Base-by-base conservation (phyloP, 2,329 filamentous ascomycete species). In the Fulvia fulva region DNA sequence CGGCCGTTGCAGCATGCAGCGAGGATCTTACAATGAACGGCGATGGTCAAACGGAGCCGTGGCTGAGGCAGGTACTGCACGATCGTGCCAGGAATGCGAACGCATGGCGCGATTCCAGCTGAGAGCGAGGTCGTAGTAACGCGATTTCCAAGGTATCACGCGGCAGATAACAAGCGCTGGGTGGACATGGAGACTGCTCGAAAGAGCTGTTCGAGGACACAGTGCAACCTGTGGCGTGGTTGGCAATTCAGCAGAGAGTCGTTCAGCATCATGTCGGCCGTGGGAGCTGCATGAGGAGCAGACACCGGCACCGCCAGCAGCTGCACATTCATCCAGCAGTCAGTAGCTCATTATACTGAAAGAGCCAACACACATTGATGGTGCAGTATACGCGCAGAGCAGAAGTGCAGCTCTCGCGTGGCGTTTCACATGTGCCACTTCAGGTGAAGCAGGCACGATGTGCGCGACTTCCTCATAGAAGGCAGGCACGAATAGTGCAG, bases 61-160 rank as follows among this genome's bases (percentile, higher is more conserved):
- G 75, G 75, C 53, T 79, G 58, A 70, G 75, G 52, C 68, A 70
- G n/a, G 72, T 73, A 1, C 69, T 79, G 16, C 69, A 67, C 62
- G 67, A 66, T 56, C 76, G 75, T 62, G 76, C 77, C 7, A 71
- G 68, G 45, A 62, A 63, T 44, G 75, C 76, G 53, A 73, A 74
- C 60, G 67, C 70, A 50, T 79, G 77, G 77, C 74, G 72, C 60
- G 70, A 68, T n/a, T 41, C 5, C 14, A 41, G 34, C n/a, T 41
- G 34, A 41, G 16, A 53, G 70, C 34, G 16, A 5, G 11, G 6
- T 41, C 12, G 34, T 5, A n/a, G 12, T 9, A 16, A 41, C n/a
- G 2, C 14, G 14, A 16, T 5, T 2, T 9, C 14, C 34, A 14
- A 41, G 34, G 9, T 14, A n/a, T 41, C 7, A 12, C 28, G 12